These are phyloP conservation scores for Metschnikowia kofuensis DNA, from an alignment of 805 yeast species.

Conservation along the genomic window DNA sequence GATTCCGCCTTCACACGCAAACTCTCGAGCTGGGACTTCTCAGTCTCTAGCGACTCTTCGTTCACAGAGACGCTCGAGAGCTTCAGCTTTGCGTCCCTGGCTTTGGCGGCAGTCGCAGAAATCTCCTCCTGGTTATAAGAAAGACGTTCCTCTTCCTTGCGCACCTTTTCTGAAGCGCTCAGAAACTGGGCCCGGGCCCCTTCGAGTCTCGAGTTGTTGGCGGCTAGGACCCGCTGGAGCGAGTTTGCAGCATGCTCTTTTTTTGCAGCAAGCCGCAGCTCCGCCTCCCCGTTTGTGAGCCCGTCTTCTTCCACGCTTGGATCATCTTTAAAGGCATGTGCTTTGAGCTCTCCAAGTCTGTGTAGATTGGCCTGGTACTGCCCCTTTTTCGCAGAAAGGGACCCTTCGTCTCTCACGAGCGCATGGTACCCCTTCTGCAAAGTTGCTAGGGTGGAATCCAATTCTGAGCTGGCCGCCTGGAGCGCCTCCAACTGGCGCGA, in stretches of 20 bases:
- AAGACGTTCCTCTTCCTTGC: constrained; percentile 43
- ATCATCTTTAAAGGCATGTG: not conserved
- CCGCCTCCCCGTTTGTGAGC: not conserved
- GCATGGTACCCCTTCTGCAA: constrained; percentile 25
- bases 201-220: not conserved
- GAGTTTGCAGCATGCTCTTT: not conserved
- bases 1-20: constrained; percentile 34
- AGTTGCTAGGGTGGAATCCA: constrained; percentile 20
- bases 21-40: constrained; percentile 39
- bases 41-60: constrained; percentile 47
- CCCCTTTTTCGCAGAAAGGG: constrained; percentile 44
- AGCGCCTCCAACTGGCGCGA: constrained; percentile 13
- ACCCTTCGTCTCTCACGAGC: constrained; percentile 47
- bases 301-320: not conserved
- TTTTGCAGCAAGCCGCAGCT: not conserved
- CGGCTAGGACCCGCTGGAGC: not conserved
- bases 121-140: constrained; percentile 44
- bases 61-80: constrained; percentile 38
- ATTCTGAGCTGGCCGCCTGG: not conserved
- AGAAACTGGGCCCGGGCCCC: constrained; percentile 11
- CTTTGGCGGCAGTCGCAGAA: constrained; percentile 30
- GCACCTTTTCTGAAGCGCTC: constrained; percentile 21
- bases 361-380: constrained; percentile 25
- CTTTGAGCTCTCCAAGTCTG: constrained; percentile 7
- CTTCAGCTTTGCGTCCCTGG: constrained; percentile 34